phyloP scores from a whole-genome alignment of 1,284 basidiomycete genomes.

The Ganoderma boninense region DNA sequence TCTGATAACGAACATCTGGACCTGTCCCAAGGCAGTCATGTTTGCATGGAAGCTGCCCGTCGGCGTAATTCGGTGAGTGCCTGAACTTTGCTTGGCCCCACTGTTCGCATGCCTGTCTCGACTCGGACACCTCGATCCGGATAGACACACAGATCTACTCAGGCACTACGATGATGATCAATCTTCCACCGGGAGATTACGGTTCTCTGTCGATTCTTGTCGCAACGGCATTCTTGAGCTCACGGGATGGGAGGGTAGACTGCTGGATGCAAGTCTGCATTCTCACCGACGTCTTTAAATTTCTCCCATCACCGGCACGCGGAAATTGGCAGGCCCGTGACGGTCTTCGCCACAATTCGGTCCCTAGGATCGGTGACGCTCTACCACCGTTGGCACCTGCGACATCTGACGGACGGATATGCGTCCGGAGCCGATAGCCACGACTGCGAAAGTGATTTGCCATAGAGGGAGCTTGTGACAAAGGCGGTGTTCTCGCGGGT shows the following conservation, averaged over 20 bases:
- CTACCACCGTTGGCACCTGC: neutral
- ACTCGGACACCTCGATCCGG: too few species aligned
- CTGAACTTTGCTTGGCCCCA: too few species aligned
- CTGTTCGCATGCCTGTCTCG: too few species aligned
- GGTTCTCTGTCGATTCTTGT: too few species aligned
- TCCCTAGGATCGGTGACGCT: neutral
- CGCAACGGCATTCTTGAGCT: too few species aligned
- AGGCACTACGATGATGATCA: too few species aligned
- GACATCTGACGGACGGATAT: neutral
- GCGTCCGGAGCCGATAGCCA: too few species aligned
- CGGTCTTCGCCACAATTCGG: neutral
- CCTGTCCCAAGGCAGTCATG: too few species aligned
- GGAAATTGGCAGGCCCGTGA: neutral
- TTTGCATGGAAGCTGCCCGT: neutral
- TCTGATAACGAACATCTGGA: neutral
- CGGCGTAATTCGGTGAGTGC: too few species aligned
- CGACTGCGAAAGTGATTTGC: neutral
- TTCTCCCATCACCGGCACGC: too few species aligned
- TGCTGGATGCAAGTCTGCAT: neutral
- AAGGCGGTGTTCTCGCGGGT: neutral
- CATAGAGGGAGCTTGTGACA: neutral
- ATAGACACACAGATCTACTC: too few species aligned
- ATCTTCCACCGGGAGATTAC: too few species aligned
- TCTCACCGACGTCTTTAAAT: neutral
- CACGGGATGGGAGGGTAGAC: slow-evolving; percentile 9